Evolutionary conservation across 208 protist genomes (phyloP), one percentile per base, ranked within the genome.

Genomic region (Histomonas meleagridis): DNA sequence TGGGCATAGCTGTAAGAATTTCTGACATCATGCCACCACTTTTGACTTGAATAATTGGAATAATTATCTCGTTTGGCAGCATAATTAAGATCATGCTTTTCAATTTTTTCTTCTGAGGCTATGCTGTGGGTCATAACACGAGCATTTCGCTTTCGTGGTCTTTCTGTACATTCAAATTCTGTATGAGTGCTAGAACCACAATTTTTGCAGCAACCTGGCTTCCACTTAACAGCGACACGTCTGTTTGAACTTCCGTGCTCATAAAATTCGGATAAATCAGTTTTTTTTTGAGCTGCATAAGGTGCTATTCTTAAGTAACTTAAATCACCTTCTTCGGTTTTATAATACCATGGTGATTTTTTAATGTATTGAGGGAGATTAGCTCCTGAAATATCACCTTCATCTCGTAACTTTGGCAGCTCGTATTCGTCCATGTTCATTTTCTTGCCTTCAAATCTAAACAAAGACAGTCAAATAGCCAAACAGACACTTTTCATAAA

Each of bases 151-250:
- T 79, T 79, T 51, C 70, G 46, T 51, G 70, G 70, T 3, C 70
- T 4, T 43, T 79, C 70, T 79, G 70, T 9, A 35, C 70, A 79
- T 18, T 79, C 70, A 46, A 18, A 14, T 79, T 79, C 70, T n/a
- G 70, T 79, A 51, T 79, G 70, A 46, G n/a, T 23, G n/a, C 23
- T 18, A n/a, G 70, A 46, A 10, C 70, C 70, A 49, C 70, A 79
- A 28, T 79, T 79, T 49, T 79, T 79, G 23, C 70, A 79, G 70
- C 70, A 79, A n/a, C 70, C 70, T 51, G 70, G 70, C 70, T 43
- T 79, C 70, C 70, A 79, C 49, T 79, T 79, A n/a, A n/a, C n/a
- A 18, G 40, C n/a, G 14, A 79, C 70, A 49, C 49, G 46, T n/a
- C 49, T 79, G 14, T 14, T n/a, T n/a, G 40, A 28, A 79, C 40